Evolutionary conservation across 1,139 yeast genomes (phyloP).

Genomic region (Pichia sp.): DNA sequence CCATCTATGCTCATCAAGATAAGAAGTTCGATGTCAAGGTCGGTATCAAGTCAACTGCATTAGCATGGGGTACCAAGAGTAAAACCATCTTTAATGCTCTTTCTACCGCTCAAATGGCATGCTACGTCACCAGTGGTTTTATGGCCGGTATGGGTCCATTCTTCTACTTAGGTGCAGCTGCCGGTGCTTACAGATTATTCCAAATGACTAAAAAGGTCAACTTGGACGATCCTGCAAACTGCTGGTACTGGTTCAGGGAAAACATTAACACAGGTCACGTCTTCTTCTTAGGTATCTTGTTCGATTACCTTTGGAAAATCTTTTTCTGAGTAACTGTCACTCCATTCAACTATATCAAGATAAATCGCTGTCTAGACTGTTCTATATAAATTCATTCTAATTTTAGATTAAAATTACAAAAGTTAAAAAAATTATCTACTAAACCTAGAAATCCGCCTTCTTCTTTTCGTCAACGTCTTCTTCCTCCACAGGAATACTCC

Average conservation of each 20-base stretch:
- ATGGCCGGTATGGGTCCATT: slow-evolving; percentile 87
- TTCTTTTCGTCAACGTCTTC: slow-evolving; percentile 42
- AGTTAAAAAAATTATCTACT: neutral
- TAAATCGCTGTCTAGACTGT: too few species aligned
- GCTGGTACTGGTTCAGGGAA: slow-evolving; percentile 78
- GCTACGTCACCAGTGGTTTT: slow-evolving; percentile 71
- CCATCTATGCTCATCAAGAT: slow-evolving; percentile 97
- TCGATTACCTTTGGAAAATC: slow-evolving; percentile 55
- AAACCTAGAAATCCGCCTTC: slow-evolving; percentile 6
- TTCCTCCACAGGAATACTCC: slow-evolving; percentile 95
- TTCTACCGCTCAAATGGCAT: slow-evolving; percentile 63
- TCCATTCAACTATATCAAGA: too few species aligned
- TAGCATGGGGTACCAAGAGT: slow-evolving; percentile 84
- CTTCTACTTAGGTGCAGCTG: slow-evolving; percentile 61
- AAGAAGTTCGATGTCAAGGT: slow-evolving; percentile 82
- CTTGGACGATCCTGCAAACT: slow-evolving; percentile 72
- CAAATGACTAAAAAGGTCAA: slow-evolving; percentile 69
- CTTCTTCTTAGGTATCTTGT: slow-evolving; percentile 70
- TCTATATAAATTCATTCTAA: neutral
- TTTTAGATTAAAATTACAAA: neutral
- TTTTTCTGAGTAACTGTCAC: too few species aligned
- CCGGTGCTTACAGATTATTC: slow-evolving; percentile 68
- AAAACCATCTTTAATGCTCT: slow-evolving; percentile 65
- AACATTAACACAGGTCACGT: slow-evolving; percentile 82
- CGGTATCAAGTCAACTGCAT: slow-evolving; percentile 93